Evolutionary conservation across 2,329 filamentous ascomycete genomes (phyloP), one percentile per base, ranked within the genome.

Genomic region (Hymenoscyphus linearis): DNA sequence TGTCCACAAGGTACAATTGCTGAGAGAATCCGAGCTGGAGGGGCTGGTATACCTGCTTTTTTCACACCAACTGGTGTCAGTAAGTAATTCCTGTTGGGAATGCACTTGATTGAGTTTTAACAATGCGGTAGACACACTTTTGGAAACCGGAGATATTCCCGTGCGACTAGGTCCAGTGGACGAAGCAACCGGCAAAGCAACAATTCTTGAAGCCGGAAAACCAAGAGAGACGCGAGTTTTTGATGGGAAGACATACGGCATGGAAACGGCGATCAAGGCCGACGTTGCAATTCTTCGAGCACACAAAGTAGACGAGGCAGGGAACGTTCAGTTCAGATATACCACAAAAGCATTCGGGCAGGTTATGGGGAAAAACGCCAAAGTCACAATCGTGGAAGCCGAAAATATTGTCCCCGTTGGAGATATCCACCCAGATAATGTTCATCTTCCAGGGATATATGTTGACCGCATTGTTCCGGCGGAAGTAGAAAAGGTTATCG

Each of bases 391-490:
- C 47, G 90, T 95, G 40, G 91, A 96, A 73, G 91, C 91, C 1
- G 91, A 96, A 70, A 82, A 93, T 65, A 91, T 96, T 62, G 91
- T 96, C 58, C 85, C 88, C 2, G 75, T 85, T 1, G 91, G 91
- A 26, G 83, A 84, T 2, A 87, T 96, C 44, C 81, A 87, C 58
- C 86, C 91, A 2, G 86, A 90, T 63, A 83, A 86, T 52, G 85
- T 96, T 4, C 86, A 95, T 70, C 79, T 96, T 3, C 90, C 90
- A 0, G 90, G 91, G 10, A 92, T 96, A 67, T 95, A 86, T 72
- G 87, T 96, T 70, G 88, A 93, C 72, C 83, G 90, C 54, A 89
- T 96, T 59, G 87, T 96, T 1, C 88, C 87, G 18, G 85, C 88
- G 0, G 91, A 87, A 0, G 82, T 81, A 1, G 77, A 84, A 44